Evolutionary conservation across 2,329 filamentous ascomycete genomes (phyloP).

Genomic region (Colletotrichum tropicicola): DNA sequence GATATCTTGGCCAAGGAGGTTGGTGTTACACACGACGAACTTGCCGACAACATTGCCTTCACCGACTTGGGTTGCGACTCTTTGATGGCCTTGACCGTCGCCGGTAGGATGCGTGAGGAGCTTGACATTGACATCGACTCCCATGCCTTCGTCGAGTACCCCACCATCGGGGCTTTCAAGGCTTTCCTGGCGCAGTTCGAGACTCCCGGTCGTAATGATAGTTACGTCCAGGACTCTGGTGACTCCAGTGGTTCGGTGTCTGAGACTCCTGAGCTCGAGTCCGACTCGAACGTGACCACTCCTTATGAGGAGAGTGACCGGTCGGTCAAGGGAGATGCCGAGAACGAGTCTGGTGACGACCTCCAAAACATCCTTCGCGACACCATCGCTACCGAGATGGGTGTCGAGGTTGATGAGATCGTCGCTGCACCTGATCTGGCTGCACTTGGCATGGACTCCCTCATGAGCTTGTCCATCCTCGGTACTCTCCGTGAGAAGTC

Average conservation of each 20-base stretch:
- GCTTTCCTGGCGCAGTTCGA: constrained; percentile 48
- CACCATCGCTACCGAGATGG: constrained; percentile 77
- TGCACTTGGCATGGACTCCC: constrained; percentile 67
- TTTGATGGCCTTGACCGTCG: constrained; percentile 67
- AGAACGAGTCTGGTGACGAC: constrained; percentile 46
- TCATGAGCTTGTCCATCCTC: constrained; percentile 65
- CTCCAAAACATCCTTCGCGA: constrained; percentile 65
- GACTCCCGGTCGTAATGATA: constrained; percentile 35
- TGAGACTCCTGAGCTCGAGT: constrained; percentile 54
- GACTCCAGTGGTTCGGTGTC: constrained; percentile 51
- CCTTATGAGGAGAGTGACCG: constrained; percentile 61
- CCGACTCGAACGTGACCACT: constrained; percentile 62
- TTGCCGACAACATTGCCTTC: constrained; percentile 65
- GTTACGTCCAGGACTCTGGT: constrained; percentile 40
- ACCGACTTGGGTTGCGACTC: constrained; percentile 68
- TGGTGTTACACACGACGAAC: constrained; percentile 62
- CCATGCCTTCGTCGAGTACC: constrained; percentile 62
- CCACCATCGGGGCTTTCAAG: constrained; percentile 64
- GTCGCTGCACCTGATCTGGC: constrained; percentile 61
- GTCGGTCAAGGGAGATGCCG: constrained; percentile 51
- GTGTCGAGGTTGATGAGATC: constrained; percentile 72
- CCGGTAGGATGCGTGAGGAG: constrained; percentile 65
- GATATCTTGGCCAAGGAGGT: constrained; percentile 66
- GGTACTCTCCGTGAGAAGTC: constrained; percentile 64
- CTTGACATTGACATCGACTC: constrained; percentile 63